Base-by-base conservation (phyloP, 1,139 yeast species). In the Geotrichum siamense region DNA sequence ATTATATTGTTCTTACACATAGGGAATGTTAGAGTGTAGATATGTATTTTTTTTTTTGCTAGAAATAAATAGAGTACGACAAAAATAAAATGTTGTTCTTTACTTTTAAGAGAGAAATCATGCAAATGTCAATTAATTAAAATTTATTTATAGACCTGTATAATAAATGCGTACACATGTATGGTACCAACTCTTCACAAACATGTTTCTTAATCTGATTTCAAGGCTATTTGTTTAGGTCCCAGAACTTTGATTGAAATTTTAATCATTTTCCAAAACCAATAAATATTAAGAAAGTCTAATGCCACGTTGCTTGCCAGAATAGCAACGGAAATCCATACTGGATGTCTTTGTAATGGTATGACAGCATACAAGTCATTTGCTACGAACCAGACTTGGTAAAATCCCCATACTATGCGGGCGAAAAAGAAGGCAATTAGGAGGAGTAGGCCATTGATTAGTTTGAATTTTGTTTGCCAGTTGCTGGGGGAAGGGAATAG, bases 331-430 rank as follows among this genome's bases (percentile, higher is more conserved):
- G 82, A 74, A 30, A 71, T 71, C 51, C 69, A 64, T 52, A 68
- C 51, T 26, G 72, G 70, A 47, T 70, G 72, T 32, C 58, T 44
- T 40, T 62, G 60, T 2, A 70, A 68, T 26, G 44, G 41, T 3
- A 23, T 28, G 33, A 49, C 38, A 2, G 42, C 40, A 27, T 55
- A 45, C 12, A 55, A 48, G 43, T 59, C 64, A 36, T 29, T 27
- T 39, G 48, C 56, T 36, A 58, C 51, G 63, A 79, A 87, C 41
- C 53, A 52, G 34, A 80, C 81, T 45, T 86, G 83, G 61, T 76
- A 79, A 74, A 86, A 80, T 5, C 98, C 97, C 84, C 94, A 87
- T 35, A 79, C 68, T 49, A 91, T 81, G 57, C 98, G 72, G 34
- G 82, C 82, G 13, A 70, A 56, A 68, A 89, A 89, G 65, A 91